Conservation (phyloP, 2,329 filamentous ascomycete genomes). For the Ophiostoma sp. region DNA sequence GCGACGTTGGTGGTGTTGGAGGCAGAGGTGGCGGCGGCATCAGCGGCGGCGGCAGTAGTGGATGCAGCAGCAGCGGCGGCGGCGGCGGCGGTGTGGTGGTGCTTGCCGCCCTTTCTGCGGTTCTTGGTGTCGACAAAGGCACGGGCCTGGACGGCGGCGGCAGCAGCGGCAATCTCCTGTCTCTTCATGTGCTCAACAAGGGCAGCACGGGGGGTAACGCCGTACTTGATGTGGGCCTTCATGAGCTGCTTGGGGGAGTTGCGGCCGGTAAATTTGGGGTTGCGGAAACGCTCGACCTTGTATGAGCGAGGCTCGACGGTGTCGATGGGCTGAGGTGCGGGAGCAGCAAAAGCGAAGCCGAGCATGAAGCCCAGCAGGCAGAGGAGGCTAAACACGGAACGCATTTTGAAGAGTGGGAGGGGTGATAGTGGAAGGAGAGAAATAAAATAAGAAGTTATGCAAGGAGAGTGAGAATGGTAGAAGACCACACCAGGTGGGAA, state of each 20-base stretch:
- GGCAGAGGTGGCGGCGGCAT: not conserved
- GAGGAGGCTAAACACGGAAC: conserved; percentile 29
- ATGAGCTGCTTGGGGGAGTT: conserved; percentile 58
- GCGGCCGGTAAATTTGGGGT: conserved; percentile 48
- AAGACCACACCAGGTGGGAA: conserved; percentile 13
- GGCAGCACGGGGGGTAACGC: conserved; percentile 46
- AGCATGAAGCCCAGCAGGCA: conserved; percentile 46
- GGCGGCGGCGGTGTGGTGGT: conserved; percentile 15
- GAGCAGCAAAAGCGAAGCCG: conserved; percentile 41
- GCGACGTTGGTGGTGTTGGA: conserved; percentile 24
- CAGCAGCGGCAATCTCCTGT: conserved; percentile 25
- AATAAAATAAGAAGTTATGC: conserved; percentile 10
- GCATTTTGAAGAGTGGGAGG: conserved; percentile 27
- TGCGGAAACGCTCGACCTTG: conserved; percentile 54
- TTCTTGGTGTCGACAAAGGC: conserved; percentile 6
- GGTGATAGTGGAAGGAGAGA: conserved; percentile 18
- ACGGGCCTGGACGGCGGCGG: conserved; percentile 26
- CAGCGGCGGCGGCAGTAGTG: not conserved
- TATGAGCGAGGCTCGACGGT: conserved; percentile 52
- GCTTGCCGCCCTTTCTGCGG: conserved; percentile 15
- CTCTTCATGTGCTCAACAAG: conserved; percentile 38
- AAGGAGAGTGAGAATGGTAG: conserved; percentile 11
- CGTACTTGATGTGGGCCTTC: conserved; percentile 65
- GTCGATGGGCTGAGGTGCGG: conserved; percentile 36
- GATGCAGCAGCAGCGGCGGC: conserved; percentile 2